Evolutionary conservation across 805 yeast species (phyloP), one percentile per base, ranked within the genome.

Genomic region (Ogataea paradorogensis): DNA sequence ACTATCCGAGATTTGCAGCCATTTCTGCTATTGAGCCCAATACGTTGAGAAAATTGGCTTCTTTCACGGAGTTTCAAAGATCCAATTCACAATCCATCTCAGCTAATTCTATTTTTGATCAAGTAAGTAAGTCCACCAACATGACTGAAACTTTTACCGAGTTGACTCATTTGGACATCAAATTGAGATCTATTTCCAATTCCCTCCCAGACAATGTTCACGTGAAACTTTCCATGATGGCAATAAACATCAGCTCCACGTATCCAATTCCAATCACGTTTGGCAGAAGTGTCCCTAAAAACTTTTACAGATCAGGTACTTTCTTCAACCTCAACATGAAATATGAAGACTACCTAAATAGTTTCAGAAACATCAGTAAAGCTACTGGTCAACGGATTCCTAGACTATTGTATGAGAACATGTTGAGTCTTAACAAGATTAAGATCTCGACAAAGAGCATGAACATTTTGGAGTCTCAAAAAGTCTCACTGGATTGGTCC

Each of bases 221-320:
- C 4, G 36, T 43, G n/a, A 35, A 33, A 15, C 16, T 42, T 11
- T 16, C 16, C 1, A 28, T 53, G 28, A 40, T 28, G 16, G 41
- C 42, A 1, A 23, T 45, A 27, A 48, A 45, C 16, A 5, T 51
- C 1, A 23, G 27, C 8, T 46, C 56, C 4, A 15, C 21, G 5
- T 14, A 29, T 4, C 43, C 48, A 2, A 67, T 72, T 29, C 76
- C 78, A 13, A 52, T 71, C 13, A 63, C 63, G 36, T 43, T 72
- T n/a, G 62, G 66, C 14, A 45, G 63, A 0, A 37, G 63, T 20
- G 45, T 66, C 15, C 27, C 55, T 26, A 51, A 56, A 29, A 9
- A 26, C 9, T 25, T 15, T 15, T 25, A 20, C 20, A 13, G 14
- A 1, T 5, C 20, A 6, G 9, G 21, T 5, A 16, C 11, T n/a